phyloP scores from a whole-genome alignment of 768 basidiomycete genomes.

The Suillus ampliporus region DNA sequence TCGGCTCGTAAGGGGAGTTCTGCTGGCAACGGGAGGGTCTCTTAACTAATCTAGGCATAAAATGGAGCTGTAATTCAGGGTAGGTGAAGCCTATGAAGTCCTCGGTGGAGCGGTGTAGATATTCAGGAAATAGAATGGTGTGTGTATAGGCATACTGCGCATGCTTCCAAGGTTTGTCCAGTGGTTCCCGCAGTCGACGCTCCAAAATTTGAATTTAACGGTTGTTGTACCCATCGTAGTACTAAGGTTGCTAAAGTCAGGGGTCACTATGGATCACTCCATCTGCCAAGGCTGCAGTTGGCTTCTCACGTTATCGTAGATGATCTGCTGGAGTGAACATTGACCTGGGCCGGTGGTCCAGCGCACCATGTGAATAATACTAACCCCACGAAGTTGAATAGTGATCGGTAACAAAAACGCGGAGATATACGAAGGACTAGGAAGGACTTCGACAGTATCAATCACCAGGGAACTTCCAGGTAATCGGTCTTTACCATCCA shows the following conservation, averaged over 20 bases:
- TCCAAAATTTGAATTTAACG: neutral
- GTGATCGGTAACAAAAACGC: neutral
- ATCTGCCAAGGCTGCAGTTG: neutral
- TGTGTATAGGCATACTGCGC: neutral
- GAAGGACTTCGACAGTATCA: neutral
- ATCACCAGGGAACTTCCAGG: neutral
- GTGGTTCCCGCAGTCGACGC: neutral
- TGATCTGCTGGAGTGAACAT: slow-evolving; percentile 5
- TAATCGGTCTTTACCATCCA: neutral
- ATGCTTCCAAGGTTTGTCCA: neutral
- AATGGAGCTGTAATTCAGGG: neutral
- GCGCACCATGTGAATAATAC: neutral
- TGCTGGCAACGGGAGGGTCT: neutral
- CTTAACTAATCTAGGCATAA: neutral
- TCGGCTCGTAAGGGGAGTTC: neutral
- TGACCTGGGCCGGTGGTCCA: neutral
- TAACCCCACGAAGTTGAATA: neutral
- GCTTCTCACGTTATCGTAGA: slow-evolving; percentile 18
- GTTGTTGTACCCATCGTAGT: neutral
- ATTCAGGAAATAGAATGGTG: neutral
- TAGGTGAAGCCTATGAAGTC: neutral
- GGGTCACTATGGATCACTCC: neutral
- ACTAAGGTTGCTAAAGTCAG: neutral
- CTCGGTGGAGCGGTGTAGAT: slow-evolving; percentile 1
- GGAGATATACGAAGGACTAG: neutral